Conservation (phyloP, 768 basidiomycete genomes). For the Baorangia bicolor region DNA sequence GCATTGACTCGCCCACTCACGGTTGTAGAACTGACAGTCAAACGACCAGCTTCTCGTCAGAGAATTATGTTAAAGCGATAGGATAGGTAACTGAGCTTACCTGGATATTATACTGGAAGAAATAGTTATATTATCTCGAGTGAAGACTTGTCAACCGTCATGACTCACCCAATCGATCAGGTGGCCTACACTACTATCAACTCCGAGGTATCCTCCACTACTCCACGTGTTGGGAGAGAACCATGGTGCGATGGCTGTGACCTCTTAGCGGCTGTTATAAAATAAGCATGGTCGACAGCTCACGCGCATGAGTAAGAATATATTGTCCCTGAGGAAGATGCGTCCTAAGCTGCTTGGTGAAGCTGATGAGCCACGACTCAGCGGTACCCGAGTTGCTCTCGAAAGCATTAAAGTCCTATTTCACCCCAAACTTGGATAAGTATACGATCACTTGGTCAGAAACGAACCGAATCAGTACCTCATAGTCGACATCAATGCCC, state of each 20-base stretch:
- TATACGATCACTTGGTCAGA: neutral
- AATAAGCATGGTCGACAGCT: neutral
- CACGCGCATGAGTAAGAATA: slow-evolving; percentile 34
- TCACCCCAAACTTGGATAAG: neutral
- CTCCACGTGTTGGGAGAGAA: neutral
- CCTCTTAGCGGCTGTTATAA: neutral
- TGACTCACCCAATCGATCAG: slow-evolving; percentile 41
- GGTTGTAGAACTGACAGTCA: slow-evolving; percentile 11
- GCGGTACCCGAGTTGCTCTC: slow-evolving; percentile 26
- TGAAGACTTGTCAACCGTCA: neutral
- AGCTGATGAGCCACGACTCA: slow-evolving; percentile 30
- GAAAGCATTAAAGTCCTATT: slow-evolving; percentile 30
- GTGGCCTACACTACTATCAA: slow-evolving; percentile 33
- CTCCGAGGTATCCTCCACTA: slow-evolving; percentile 34
- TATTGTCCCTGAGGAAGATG: slow-evolving; percentile 20
- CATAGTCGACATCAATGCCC: slow-evolving; percentile 53
- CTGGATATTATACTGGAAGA: neutral
- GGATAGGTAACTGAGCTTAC: neutral
- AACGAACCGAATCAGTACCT: slow-evolving; percentile 20
- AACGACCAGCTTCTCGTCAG: neutral
- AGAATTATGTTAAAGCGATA: neutral
- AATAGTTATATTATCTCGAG: neutral
- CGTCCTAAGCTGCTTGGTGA: slow-evolving; percentile 29
- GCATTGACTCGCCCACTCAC: neutral
- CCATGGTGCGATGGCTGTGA: slow-evolving; percentile 5